phyloP scores from a whole-genome alignment of 768 basidiomycete genomes.

The Mycena haematopus region DNA sequence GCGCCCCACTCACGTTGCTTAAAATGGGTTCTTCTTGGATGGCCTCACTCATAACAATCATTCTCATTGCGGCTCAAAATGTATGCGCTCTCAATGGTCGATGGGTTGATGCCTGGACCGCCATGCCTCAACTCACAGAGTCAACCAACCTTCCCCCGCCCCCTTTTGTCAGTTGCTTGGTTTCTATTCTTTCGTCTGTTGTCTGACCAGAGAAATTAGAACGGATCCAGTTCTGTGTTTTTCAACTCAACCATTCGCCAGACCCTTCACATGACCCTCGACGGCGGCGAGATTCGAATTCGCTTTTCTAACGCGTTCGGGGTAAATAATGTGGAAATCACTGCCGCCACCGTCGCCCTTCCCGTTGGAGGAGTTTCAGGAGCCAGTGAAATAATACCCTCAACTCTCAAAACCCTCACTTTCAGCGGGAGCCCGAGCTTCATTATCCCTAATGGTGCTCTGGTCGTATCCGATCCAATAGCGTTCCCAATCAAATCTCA shows the following conservation, averaged over 20 bases:
- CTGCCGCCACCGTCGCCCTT: constrained; percentile 50
- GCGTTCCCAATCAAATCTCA: constrained; percentile 45
- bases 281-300: constrained; percentile 47
- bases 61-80: not conserved
- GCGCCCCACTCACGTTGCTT: not conserved
- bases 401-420: constrained; percentile 45
- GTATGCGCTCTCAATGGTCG: constrained; percentile 22
- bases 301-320: constrained; percentile 59
- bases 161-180: constrained; percentile 35
- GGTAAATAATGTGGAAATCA: constrained; percentile 47
- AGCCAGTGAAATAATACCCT: constrained; percentile 41
- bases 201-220: constrained; percentile 31
- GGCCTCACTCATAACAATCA: not conserved
- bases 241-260: constrained; percentile 55
- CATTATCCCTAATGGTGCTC: constrained; percentile 50
- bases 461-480: constrained; percentile 53
- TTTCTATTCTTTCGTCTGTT: not conserved
- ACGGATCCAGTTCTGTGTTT: constrained; percentile 43
- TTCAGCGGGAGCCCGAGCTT: constrained; percentile 51
- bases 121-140: constrained; percentile 51
- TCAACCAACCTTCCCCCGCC: constrained; percentile 42
- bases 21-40: constrained; percentile 9
- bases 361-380: constrained; percentile 47
- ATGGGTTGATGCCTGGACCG: constrained; percentile 45
- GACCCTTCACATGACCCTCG: constrained; percentile 51